A percentile compares a stretch with the other conserved stretches of the same genome.
phyloP scores from a whole-genome alignment of 805 yeast genomes.

The Myxozyma mucilagina region DNA sequence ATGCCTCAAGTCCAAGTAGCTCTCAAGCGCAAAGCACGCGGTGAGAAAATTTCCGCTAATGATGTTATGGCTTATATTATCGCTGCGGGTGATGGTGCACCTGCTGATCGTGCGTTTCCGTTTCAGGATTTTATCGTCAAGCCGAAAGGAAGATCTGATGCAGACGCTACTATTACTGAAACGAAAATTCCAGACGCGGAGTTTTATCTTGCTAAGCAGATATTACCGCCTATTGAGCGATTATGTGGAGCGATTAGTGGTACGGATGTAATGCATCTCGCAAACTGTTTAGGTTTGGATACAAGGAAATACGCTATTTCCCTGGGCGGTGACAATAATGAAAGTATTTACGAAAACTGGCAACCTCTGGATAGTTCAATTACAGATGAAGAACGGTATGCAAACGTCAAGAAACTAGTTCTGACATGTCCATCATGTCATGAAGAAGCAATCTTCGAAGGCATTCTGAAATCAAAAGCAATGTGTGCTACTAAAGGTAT shows the following conservation, averaged over 20 bases:
- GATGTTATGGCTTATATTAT: slow-evolving; percentile 87
- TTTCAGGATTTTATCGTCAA: slow-evolving; percentile 58
- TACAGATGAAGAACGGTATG: slow-evolving; percentile 79
- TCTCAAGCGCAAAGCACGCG: slow-evolving; percentile 70
- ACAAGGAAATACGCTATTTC: slow-evolving; percentile 54
- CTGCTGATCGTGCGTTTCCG: slow-evolving; percentile 83
- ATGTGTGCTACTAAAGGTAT: slow-evolving; percentile 65
- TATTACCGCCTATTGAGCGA: slow-evolving; percentile 87
- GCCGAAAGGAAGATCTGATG: slow-evolving; percentile 1
- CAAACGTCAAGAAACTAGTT: slow-evolving; percentile 55
- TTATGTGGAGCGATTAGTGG: slow-evolving; percentile 84
- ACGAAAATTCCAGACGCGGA: slow-evolving; percentile 56
- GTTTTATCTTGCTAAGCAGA: slow-evolving; percentile 83
- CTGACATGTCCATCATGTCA: slow-evolving; percentile 65
- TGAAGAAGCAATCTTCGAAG: slow-evolving; percentile 64
- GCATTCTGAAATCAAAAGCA: slow-evolving; percentile 59
- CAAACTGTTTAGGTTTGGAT: slow-evolving; percentile 76
- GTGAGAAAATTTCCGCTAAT: slow-evolving; percentile 85
- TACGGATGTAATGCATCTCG: slow-evolving; percentile 74
- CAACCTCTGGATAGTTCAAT: slow-evolving; percentile 80
- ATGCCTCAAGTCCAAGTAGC: slow-evolving; percentile 91
- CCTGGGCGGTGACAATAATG: slow-evolving; percentile 43
- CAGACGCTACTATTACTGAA: background rate
- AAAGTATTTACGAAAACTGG: slow-evolving; percentile 38
- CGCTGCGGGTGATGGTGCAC: slow-evolving; percentile 41